Base-by-base conservation (phyloP, 106 monocot genomes). In the Allium fistulosum region DNA sequence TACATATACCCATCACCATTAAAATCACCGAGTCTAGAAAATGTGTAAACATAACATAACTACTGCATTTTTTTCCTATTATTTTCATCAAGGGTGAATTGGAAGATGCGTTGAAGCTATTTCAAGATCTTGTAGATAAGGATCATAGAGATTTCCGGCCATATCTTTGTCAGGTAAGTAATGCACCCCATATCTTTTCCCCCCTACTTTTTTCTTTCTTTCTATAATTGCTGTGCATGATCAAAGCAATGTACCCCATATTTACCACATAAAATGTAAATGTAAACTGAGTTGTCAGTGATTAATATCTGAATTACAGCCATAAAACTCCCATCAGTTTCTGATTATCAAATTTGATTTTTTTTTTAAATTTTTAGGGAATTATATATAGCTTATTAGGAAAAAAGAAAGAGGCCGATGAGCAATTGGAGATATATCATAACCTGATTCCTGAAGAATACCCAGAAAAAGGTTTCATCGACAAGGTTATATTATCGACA, bases 111-210 rank as follows among this genome's bases (percentile, higher is more conserved):
- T 76, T 77, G 51, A 73, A 74, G 58, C 79, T 68, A 63, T 86
- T 96, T 58, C 69, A 96, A 74, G 76, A 76, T 74, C 81, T 96
- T 52, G 73, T 74, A 46, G 78, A 88, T 51, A 78, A 86, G 49
- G 74, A 96, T 79, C 91, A 83, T 46, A 74, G 86, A 78, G 95
- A 96, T 73, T 96, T 96, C 70, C 72, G 95, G 16, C 91, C 95
- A 17, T 86, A 86, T 75, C 88, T 96, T 11, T 96, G 86, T 62
- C 85, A 88, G 92, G 95, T 96, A 7, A 17, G 51, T 16, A 37
- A 37, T 37, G 37, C 5, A 37, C 2, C 5, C 37, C 37, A 37
- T 37, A 5, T 37, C 1, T 22, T 22, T 22, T 22, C 22, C 22
- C 22, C 22, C 22, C 37, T 0, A 37, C 22, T 22, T 37, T 37